Base-by-base conservation (phyloP, 768 basidiomycete genomes). In the Phallus indusiatus region DNA sequence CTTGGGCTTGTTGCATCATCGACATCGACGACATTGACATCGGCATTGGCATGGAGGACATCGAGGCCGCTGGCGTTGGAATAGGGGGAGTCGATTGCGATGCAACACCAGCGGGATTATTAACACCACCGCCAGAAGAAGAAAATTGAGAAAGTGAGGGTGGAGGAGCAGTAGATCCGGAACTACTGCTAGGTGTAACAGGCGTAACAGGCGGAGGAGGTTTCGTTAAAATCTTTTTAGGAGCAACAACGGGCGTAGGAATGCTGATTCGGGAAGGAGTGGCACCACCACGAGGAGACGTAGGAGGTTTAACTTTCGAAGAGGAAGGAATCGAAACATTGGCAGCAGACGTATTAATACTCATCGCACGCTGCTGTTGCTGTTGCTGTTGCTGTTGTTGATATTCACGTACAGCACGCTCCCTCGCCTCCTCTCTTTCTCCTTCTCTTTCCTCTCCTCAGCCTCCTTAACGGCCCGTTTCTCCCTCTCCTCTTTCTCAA, bases 401-500 rank as follows among this genome's bases (percentile, higher is more conserved):
- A 21, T 61, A 53, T 24, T 46, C 37, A 16, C 58, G 56, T 24
- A 58, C 47, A 51, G 61, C 61, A 63, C 61, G 66, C 64, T 65
- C 55, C 49, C 60, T 56, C 9, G 61, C 64, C 61, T 67, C 66
- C 63, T 69, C 67, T 58, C 76, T 73, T 50, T 73, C 61, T 67
- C 66, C 63, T 69, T 67, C 59, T 77, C 74, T 50, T 73, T 71
- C 49, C 82, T 81, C 70, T 86, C 86, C 64, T 80, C 84, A 55
- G 79, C 77, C 59, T 81, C 72, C 54, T 81, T 84, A 69, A 81
- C 80, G 12, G 67, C 65, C 11, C 63, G 58, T 36, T 57, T 68
- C 64, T 83, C 81, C 59, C 86, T 84, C 62, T 87, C 88, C 65
- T 80, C 81, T 68, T 78, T 81, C 62, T 81, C 82, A 64, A 78